Evolutionary conservation across 305 asterid genomes (phyloP).

Genomic region (Fraxinus albicans): DNA sequence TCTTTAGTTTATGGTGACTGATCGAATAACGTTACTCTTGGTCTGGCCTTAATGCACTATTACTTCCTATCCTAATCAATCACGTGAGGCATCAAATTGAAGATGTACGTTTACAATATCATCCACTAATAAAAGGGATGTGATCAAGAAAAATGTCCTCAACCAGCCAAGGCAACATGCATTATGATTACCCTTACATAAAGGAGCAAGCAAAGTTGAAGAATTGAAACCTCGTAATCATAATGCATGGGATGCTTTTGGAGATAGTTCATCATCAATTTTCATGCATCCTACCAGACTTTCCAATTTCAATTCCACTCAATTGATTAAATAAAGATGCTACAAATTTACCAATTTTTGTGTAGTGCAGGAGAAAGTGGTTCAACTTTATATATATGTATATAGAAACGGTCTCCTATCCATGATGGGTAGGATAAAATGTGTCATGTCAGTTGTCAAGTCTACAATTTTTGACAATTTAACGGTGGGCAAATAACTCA

Average conservation of each 20-base stretch:
- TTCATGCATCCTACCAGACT: conserved; percentile 20
- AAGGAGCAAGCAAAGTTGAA: conserved; percentile 32
- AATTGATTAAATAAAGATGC: neutral
- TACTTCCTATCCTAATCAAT: neutral
- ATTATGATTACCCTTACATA: conserved; percentile 16
- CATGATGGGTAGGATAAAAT: too few relatives aligned
- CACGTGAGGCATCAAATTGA: neutral
- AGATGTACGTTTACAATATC: neutral
- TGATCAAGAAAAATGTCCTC: conserved; percentile 7
- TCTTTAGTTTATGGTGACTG: neutral
- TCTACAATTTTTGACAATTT: neutral
- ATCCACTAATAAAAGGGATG: neutral
- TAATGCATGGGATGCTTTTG: conserved; percentile 54
- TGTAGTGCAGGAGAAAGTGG: conserved; percentile 20
- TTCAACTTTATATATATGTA: conserved; percentile 13
- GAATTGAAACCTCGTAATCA: conserved; percentile 44
- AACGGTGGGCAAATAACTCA: too few relatives aligned
- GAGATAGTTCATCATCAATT: conserved; percentile 26
- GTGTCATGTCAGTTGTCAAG: too few relatives aligned
- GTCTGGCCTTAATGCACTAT: neutral
- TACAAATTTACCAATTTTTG: neutral
- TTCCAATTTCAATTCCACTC: conserved; percentile 6
- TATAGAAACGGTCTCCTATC: neutral
- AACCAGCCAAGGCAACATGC: conserved; percentile 6
- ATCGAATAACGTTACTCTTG: neutral